Conservation (phyloP, 371 early-diverging fungal species). For the Apophysomyces ossiformis region DNA sequence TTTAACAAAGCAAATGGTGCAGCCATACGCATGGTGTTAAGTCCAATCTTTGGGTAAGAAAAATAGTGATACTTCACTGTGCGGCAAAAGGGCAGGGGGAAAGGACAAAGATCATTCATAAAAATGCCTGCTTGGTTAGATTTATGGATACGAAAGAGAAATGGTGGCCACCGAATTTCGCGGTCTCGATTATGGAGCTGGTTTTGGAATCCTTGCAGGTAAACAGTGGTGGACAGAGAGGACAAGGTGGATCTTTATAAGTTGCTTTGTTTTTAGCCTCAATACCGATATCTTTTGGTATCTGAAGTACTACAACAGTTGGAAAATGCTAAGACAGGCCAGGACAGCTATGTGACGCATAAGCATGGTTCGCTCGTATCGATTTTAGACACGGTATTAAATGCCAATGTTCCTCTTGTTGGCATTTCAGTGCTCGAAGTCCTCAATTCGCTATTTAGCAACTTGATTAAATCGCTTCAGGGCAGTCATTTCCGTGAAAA, state of each 20-base stretch:
- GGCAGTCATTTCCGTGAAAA: conserved; percentile 21
- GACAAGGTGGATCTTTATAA: not conserved
- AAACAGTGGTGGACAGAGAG: conserved; percentile 2
- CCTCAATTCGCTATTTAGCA: conserved; percentile 69
- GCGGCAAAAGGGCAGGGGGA: no score
- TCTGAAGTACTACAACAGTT: conserved; percentile 66
- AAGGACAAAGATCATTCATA: not conserved
- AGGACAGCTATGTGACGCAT: conserved; percentile 33
- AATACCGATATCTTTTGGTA: conserved; percentile 72
- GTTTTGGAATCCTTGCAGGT: conserved; percentile 48
- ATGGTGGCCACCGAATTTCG: conserved; percentile 59
- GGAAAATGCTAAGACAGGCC: conserved; percentile 34
- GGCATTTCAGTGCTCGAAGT: conserved; percentile 87
- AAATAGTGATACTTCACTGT: no score
- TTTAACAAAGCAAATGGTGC: conserved; percentile 42
- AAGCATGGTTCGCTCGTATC: conserved; percentile 64
- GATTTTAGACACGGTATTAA: conserved; percentile 59
- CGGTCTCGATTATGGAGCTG: conserved; percentile 42
- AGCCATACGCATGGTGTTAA: conserved; percentile 51
- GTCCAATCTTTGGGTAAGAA: conserved; percentile 45
- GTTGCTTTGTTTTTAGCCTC: conserved; percentile 40
- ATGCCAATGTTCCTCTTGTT: conserved; percentile 58
- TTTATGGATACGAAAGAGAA: conserved; percentile 53
- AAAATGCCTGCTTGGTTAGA: conserved; percentile 7
- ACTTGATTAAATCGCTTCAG: conserved; percentile 55